Percentiles rank a stretch among this genome's conserved stretches.
Evolutionary conservation across 176 grass and related monocot species (phyloP).

Genomic region (Zea mays): Zm-B73-REFERENCE-NAM-5.0 NC_050098.1:159995001-159995500

Average conservation of each 20-base stretch:
- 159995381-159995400: neutral
- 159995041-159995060: conserved; percentile 36
- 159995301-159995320: conserved; percentile 3
- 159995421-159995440: neutral
- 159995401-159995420: neutral
- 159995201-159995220: conserved; percentile 19
- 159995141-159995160: conserved; percentile 15
- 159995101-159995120: conserved; percentile 17
- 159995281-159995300: conserved; percentile 27
- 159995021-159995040: conserved; percentile 29
- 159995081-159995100: conserved; percentile 22
- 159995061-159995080: conserved; percentile 6
- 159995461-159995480: too few relatives aligned
- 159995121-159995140: conserved; percentile 8
- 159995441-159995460: neutral
- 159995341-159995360: conserved; percentile 1
- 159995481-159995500: too few relatives aligned
- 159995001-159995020: conserved; percentile 42
- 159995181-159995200: conserved; percentile 26
- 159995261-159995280: conserved; percentile 14
- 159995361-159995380: neutral
- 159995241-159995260: conserved; percentile 36
- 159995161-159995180: conserved; percentile 25
- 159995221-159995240: neutral
- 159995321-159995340: neutral